phyloP scores from a whole-genome alignment of 1,284 basidiomycete species.

The Coniophora puteana region DNA sequence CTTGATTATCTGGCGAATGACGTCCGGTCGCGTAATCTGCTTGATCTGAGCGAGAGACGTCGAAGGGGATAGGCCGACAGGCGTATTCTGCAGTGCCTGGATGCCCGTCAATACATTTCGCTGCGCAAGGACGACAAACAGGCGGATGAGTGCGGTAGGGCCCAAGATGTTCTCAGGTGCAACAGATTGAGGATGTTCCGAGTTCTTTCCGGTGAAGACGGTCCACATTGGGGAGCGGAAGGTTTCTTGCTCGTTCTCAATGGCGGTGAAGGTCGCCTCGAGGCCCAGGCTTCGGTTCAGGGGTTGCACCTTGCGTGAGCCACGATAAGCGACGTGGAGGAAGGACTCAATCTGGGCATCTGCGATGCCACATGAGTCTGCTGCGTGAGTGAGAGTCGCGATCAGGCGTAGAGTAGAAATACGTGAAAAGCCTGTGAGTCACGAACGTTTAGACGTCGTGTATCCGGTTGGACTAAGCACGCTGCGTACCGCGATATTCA shows the following conservation, averaged over 20 bases:
- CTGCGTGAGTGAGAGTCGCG: conserved; percentile 15
- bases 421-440: conserved; percentile 10
- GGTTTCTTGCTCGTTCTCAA: conserved; percentile 15
- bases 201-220: conserved; percentile 9
- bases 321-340: conserved; percentile 20
- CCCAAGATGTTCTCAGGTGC: conserved; percentile 19
- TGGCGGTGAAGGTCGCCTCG: conserved; percentile 7
- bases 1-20: conserved; percentile 19
- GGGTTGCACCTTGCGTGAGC: conserved; percentile 12
- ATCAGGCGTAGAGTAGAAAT: conserved; percentile 21
- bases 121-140: conserved; percentile 21
- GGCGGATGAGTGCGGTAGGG: conserved; percentile 19
- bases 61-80: conserved; percentile 15
- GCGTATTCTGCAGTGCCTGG: conserved; percentile 17
- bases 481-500: conserved; percentile 17
- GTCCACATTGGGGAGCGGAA: conserved; percentile 18
- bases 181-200: conserved; percentile 16
- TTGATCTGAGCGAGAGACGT: conserved; percentile 20
- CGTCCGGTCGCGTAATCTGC: conserved; percentile 21
- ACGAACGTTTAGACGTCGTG: too few relatives aligned
- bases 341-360: conserved; percentile 22
- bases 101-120: conserved; percentile 16
- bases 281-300: conserved; percentile 2
- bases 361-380: conserved; percentile 13
- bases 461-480: too few relatives aligned